Evolutionary conservation across 352 stramenopile genomes (phyloP).

Genomic region (Pythium phragmitis): DNA sequence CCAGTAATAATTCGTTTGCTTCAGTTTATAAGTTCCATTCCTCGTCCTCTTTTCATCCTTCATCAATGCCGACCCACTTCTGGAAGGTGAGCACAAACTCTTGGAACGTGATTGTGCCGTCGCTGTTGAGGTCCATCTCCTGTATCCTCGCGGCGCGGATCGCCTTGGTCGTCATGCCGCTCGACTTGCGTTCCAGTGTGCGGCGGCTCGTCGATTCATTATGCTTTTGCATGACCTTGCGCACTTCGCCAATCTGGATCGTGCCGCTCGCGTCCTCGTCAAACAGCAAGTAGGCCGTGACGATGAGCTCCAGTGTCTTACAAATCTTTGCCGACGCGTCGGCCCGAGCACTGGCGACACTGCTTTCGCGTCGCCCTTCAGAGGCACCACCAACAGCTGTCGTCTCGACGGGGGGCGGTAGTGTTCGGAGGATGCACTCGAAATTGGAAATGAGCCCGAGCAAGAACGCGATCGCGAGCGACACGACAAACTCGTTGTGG

Average conservation of each 20-base stretch:
- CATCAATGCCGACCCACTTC: conserved; percentile 78
- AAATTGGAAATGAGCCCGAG: conserved; percentile 79
- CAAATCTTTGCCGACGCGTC: conserved; percentile 51
- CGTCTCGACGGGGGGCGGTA: conserved; percentile 1
- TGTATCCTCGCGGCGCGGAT: conserved; percentile 81
- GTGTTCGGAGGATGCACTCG: conserved; percentile 40
- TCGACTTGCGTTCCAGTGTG: conserved; percentile 52
- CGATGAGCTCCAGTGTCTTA: conserved; percentile 80
- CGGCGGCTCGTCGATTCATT: conserved; percentile 26
- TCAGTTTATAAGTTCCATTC: background rate
- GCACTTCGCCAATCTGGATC: conserved; percentile 75
- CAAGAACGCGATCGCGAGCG: conserved; percentile 80
- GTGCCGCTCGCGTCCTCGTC: conserved; percentile 81
- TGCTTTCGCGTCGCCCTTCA: conserved; percentile 15
- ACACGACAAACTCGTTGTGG: conserved; percentile 87
- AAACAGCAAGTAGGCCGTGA: conserved; percentile 84
- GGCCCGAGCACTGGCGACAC: conserved; percentile 7
- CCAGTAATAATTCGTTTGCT: background rate
- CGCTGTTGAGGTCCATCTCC: conserved; percentile 85
- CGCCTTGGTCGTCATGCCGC: conserved; percentile 53
- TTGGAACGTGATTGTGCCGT: conserved; percentile 88
- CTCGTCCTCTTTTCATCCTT: conserved; percentile 9
- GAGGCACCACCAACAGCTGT: background rate
- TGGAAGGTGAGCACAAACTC: conserved; percentile 90
- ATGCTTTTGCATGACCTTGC: conserved; percentile 62